Conservation (phyloP, 1,284 basidiomycete species). For the Moesziomyces sp. region DNA sequence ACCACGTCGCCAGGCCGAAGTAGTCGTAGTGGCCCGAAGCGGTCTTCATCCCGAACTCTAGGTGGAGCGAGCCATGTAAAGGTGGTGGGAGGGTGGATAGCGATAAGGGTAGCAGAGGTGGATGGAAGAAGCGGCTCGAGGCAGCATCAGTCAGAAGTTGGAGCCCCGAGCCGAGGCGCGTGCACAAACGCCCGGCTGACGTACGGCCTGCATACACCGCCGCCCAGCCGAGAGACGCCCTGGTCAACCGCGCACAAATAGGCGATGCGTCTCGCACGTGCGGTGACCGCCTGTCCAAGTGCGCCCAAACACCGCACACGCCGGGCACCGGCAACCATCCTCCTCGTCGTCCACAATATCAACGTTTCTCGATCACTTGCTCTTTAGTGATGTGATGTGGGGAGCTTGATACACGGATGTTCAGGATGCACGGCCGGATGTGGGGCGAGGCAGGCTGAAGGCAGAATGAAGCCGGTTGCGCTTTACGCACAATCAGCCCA, state of each 20-base stretch:
- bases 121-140: background rate
- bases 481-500: too few relatives aligned
- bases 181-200: background rate
- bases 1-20: conserved; percentile 3
- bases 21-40: conserved; percentile 17
- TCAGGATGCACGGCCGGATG: too few relatives aligned
- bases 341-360: too few relatives aligned
- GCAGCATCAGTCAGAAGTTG: background rate
- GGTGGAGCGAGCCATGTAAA: background rate
- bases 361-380: too few relatives aligned
- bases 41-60: conserved; percentile 19
- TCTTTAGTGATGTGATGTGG: too few relatives aligned
- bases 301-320: background rate
- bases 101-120: background rate
- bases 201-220: background rate
- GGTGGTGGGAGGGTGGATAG: background rate
- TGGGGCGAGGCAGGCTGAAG: too few relatives aligned
- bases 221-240: background rate
- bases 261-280: too few relatives aligned
- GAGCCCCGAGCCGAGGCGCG: background rate
- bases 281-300: background rate
- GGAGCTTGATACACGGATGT: too few relatives aligned
- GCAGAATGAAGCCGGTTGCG: too few relatives aligned
- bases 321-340: too few relatives aligned
- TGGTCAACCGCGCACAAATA: too few relatives aligned